A percentile compares a stretch with the other conserved stretches of the same genome.
Evolutionary conservation across 352 stramenopile genomes (phyloP).

Genomic region (Phytopythium mirpurense): DNA sequence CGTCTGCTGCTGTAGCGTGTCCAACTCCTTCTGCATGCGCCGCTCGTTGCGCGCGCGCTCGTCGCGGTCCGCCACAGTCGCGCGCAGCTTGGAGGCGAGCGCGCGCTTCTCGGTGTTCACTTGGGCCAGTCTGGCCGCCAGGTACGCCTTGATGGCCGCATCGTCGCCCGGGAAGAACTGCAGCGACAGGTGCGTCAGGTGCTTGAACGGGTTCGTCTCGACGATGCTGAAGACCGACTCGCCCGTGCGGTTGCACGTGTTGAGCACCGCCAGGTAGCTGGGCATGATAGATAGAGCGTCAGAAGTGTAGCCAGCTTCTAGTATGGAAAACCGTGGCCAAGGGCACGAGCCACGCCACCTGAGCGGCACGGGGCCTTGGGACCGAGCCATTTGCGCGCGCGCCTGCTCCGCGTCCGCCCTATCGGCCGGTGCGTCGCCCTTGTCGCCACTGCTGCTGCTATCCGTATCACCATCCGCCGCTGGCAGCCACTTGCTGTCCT

Average conservation of each 20-base stretch:
- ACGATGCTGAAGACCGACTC: constrained; percentile 89
- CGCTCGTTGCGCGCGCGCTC: constrained; percentile 21
- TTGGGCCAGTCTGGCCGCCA: constrained; percentile 86
- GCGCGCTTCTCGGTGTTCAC: constrained; percentile 45
- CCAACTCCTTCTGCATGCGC: constrained; percentile 46
- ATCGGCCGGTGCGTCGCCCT: constrained; percentile 5
- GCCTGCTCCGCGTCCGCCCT: constrained; percentile 5
- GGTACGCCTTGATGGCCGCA: constrained; percentile 86
- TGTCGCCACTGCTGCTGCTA: background rate
- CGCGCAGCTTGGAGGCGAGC: constrained; percentile 32
- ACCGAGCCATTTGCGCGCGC: constrained; percentile 31
- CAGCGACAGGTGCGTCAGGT: constrained; percentile 91
- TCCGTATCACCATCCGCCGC: constrained; percentile 13
- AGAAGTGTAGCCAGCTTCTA: background rate
- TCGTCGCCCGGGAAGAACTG: constrained; percentile 86
- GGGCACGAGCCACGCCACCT: no score
- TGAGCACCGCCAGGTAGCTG: constrained; percentile 81
- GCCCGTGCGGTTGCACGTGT: constrained; percentile 56
- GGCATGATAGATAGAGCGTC: constrained; percentile 5
- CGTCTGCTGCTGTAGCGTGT: constrained; percentile 41
- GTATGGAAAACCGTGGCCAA: no score
- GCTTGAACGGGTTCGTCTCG: constrained; percentile 94
- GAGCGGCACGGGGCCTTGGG: constrained; percentile 63
- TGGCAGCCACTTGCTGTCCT: constrained; percentile 48
- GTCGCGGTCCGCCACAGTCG: constrained; percentile 37